Percentiles rank a stretch among this genome's conserved stretches.
Evolutionary conservation across 208 protist species (phyloP).

Genomic region (Herpetomonas samuelpessoai): DNA sequence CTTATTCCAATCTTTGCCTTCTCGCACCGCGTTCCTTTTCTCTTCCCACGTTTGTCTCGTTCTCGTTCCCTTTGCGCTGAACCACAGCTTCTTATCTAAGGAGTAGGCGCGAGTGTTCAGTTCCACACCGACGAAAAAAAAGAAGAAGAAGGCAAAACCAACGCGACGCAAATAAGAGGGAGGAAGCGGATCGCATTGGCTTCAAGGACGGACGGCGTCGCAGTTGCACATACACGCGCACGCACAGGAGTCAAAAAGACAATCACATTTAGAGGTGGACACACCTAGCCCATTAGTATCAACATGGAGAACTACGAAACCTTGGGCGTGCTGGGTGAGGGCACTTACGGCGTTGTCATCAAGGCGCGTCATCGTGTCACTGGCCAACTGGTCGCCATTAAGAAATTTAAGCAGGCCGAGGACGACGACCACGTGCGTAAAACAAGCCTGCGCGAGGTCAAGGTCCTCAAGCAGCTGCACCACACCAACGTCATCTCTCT

Average conservation of each 20-base stretch:
- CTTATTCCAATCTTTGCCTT: not conserved
- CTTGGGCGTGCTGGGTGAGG: constrained; percentile 91
- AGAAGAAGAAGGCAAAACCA: too few relatives aligned
- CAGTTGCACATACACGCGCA: too few relatives aligned
- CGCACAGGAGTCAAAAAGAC: too few relatives aligned
- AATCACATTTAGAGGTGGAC: constrained; percentile 4
- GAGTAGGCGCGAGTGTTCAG: too few relatives aligned
- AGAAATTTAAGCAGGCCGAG: constrained; percentile 96
- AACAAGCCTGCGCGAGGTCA: constrained; percentile 92
- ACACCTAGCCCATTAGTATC: not conserved
- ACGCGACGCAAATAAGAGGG: too few relatives aligned
- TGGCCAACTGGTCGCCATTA: constrained; percentile 94
- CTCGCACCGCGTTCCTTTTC: constrained; percentile 1
- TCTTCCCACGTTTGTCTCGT: not conserved
- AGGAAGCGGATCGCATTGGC: too few relatives aligned
- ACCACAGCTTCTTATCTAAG: not conserved
- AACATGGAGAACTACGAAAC: constrained; percentile 92
- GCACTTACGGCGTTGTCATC: constrained; percentile 95
- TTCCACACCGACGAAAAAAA: too few relatives aligned
- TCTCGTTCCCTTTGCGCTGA: not conserved
- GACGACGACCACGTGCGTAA: constrained; percentile 94
- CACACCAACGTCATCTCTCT: constrained; percentile 95
- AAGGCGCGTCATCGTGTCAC: constrained; percentile 92
- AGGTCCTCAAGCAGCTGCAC: constrained; percentile 92
- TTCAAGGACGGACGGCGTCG: too few relatives aligned